Evolutionary conservation across 768 basidiomycete species (phyloP), one percentile per base, ranked within the genome.

Genomic region (Suillus subaureus): DNA sequence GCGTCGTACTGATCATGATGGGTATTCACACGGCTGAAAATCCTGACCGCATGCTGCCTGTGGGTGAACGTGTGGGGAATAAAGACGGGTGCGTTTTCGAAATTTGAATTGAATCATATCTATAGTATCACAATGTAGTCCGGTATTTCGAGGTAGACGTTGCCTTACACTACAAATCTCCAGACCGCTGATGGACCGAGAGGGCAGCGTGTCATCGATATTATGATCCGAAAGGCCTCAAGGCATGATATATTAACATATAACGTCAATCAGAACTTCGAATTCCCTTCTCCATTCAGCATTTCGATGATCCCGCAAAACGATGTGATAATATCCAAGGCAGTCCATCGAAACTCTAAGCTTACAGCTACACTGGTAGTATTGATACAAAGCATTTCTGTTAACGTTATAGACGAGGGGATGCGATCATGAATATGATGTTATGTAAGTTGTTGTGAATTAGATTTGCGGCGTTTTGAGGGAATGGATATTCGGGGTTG

Each of bases 311-410:
- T 21, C 54, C 52, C 21, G 26, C 26, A 42, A 60, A 60, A 42
- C 39, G 39, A 60, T 60, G 9, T 21, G 21, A 60, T 40, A 31
- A 60, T 21, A 60, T 60, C 39, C 26, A 40, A 40, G 57, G 23
- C 11, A 13, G 18, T 40, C 58, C 37, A 40, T 39, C 5, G 39
- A 40, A 39, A 4, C 9, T 61, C 42, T 58, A 63, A 64, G n/a
- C 23, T 18, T 64, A 66, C 62, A 56, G 61, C 55, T 64, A 66
- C 63, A 66, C 31, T 31, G 31, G 31, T n/a, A 66, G 12, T 66
- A 66, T 45, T 31, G 42, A 66, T 66, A 66, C 62, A 66, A 64
- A 58, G 55, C 62, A 57, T 33, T 54, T 66, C 39, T 23, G 62
- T 47, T 51, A 39, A 62, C 45, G 35, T 40, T 58, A n/a, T 58